phyloP scores from a whole-genome alignment of 805 yeast genomes.

The Wickerhamiella kurtzmanii region DNA sequence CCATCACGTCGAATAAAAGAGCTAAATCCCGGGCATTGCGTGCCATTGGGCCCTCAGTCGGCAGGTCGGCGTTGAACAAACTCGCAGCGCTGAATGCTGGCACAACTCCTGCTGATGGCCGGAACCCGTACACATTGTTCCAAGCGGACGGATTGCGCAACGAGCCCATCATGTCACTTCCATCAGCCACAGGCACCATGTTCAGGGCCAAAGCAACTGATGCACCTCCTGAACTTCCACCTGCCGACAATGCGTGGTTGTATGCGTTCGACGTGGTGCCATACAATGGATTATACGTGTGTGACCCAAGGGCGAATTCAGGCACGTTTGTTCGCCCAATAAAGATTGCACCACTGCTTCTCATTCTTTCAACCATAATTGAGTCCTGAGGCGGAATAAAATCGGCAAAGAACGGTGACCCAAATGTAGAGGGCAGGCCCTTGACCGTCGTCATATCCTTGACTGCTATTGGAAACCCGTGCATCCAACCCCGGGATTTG shows the following conservation, averaged over 20 bases:
- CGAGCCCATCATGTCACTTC: conserved; percentile 43
- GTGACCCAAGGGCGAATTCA: conserved; percentile 1
- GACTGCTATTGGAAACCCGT: conserved; percentile 1
- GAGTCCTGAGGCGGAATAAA: neutral
- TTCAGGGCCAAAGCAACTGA: conserved; percentile 35
- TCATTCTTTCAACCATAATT: neutral
- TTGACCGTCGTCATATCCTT: neutral
- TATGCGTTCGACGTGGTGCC: conserved; percentile 37
- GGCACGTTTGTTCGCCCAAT: conserved; percentile 1
- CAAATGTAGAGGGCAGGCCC: neutral
- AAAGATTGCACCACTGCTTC: neutral
- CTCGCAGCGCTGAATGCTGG: neutral
- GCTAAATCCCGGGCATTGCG: neutral
- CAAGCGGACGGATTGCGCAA: conserved; percentile 37
- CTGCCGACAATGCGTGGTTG: conserved; percentile 33
- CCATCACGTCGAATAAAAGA: neutral
- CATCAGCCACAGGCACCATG: conserved; percentile 40
- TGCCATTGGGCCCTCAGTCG: conserved; percentile 2
- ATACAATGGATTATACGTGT: conserved; percentile 26
- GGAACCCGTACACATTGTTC: conserved; percentile 36
- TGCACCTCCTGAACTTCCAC: conserved; percentile 49
- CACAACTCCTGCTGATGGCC: neutral
- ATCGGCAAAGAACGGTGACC: neutral
- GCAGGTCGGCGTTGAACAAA: neutral
- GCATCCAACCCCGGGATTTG: conserved; percentile 1